These are phyloP conservation scores for Verticillium albo-atrum DNA, from an alignment of 2,329 filamentous ascomycete species.

Conservation along the genomic window DNA sequence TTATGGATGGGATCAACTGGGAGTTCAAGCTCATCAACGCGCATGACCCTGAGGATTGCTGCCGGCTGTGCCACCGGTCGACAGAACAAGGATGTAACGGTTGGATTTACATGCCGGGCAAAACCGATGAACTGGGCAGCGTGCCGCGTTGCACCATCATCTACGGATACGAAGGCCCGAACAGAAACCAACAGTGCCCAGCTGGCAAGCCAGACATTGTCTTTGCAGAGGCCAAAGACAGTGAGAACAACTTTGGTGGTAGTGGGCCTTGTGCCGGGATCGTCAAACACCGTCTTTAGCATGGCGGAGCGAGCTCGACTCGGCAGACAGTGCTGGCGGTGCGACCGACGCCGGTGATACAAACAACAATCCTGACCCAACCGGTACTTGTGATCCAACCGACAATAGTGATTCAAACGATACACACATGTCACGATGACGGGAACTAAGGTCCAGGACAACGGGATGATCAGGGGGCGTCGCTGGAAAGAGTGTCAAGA, in stretches of 20 bases:
- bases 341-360: too few species aligned
- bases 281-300: neutral
- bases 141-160: constrained; percentile 12
- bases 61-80: constrained; percentile 8
- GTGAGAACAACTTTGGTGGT: constrained; percentile 6
- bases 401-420: too few species aligned
- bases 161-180: constrained; percentile 7
- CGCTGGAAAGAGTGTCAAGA: too few species aligned
- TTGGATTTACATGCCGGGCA: constrained; percentile 9
- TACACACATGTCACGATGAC: too few species aligned
- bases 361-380: too few species aligned
- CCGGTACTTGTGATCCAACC: too few species aligned
- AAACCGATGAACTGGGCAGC: neutral
- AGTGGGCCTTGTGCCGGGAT: constrained; percentile 9
- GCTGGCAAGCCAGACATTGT: constrained; percentile 10
- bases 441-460: too few species aligned
- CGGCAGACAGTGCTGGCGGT: neutral
- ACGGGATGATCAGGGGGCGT: too few species aligned
- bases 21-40: constrained; percentile 6
- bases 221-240: constrained; percentile 2
- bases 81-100: constrained; percentile 11
- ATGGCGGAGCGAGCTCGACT: neutral
- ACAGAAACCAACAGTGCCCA: constrained; percentile 6
- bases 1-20: constrained; percentile 6
- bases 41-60: constrained; percentile 9